A percentile compares a stretch with the other conserved stretches of the same genome.
Conservation (phyloP, 192 early-diverging fungal species). For the Coemansia sp. region DNA sequence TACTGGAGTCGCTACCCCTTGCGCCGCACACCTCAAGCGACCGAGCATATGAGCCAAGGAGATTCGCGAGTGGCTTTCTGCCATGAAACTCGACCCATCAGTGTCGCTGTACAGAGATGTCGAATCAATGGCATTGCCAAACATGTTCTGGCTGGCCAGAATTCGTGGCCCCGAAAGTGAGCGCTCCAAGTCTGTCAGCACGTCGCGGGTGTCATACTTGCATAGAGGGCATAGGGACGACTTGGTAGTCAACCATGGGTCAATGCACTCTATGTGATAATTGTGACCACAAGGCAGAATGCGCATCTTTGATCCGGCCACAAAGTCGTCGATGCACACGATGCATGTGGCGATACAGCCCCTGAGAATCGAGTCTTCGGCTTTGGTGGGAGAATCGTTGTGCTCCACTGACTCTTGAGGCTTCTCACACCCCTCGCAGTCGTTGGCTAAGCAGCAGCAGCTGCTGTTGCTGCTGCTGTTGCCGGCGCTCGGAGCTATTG, state of each 20-base stretch:
- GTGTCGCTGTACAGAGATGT: conserved; percentile 6
- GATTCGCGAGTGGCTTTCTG: conserved; percentile 24
- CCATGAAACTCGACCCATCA: conserved; percentile 42
- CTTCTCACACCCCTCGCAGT: neutral
- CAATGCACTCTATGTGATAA: conserved; percentile 56
- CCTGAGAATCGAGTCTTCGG: conserved; percentile 2
- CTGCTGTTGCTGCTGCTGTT: neutral
- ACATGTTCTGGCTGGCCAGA: neutral
- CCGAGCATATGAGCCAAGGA: conserved; percentile 7
- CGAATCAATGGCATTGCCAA: conserved; percentile 15
- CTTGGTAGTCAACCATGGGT: conserved; percentile 52
- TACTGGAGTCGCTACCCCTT: conserved; percentile 2
- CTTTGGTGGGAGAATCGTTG: neutral
- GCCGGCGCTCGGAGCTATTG: neutral
- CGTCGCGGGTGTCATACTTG: conserved; percentile 47
- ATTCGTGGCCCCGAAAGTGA: conserved; percentile 25
- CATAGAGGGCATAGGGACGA: conserved; percentile 53
- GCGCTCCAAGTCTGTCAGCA: conserved; percentile 45
- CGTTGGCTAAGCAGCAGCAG: neutral
- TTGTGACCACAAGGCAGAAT: conserved; percentile 53
- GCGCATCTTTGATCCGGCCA: conserved; percentile 43
- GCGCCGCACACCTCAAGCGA: neutral
- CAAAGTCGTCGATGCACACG: conserved; percentile 54
- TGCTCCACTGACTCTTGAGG: neutral
- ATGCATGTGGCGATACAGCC: conserved; percentile 49